These are phyloP conservation scores for Fusarium subtropicale DNA, from an alignment of 2,329 filamentous ascomycete genomes.

Conservation along the genomic window DNA sequence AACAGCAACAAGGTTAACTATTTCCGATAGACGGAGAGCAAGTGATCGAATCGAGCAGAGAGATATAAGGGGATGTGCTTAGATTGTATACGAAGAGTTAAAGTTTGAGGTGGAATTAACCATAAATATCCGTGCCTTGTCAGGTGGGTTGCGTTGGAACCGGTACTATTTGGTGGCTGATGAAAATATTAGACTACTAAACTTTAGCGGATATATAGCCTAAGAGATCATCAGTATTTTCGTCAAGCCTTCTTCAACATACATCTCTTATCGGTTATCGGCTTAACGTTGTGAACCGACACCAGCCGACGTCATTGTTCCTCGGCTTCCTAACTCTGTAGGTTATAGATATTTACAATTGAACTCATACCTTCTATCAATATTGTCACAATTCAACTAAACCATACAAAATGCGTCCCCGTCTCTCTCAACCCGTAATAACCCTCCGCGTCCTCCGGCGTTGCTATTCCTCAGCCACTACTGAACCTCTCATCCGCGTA, in stretches of 20 bases:
- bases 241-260: background rate
- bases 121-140: slow-evolving; percentile 15
- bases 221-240: no score
- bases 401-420: slow-evolving; percentile 49
- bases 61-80: background rate
- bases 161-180: no score
- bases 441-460: slow-evolving; percentile 41
- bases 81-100: background rate
- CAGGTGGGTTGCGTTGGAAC: background rate
- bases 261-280: slow-evolving; percentile 40
- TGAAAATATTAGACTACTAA: no score
- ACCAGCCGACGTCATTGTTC: slow-evolving; percentile 40
- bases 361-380: background rate
- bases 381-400: background rate
- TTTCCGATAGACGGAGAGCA: background rate
- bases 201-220: no score
- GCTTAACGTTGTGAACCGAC: slow-evolving; percentile 39
- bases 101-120: slow-evolving; percentile 4
- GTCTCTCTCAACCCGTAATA: slow-evolving; percentile 40
- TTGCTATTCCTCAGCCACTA: slow-evolving; percentile 59
- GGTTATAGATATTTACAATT: slow-evolving; percentile 2
- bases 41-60: background rate
- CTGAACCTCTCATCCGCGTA: slow-evolving; percentile 72
- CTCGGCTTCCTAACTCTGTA: slow-evolving; percentile 16
- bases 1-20: background rate